Evolutionary conservation across 2,329 filamentous ascomycete genomes (phyloP).

Genomic region (Nemania bipapillata): DNA sequence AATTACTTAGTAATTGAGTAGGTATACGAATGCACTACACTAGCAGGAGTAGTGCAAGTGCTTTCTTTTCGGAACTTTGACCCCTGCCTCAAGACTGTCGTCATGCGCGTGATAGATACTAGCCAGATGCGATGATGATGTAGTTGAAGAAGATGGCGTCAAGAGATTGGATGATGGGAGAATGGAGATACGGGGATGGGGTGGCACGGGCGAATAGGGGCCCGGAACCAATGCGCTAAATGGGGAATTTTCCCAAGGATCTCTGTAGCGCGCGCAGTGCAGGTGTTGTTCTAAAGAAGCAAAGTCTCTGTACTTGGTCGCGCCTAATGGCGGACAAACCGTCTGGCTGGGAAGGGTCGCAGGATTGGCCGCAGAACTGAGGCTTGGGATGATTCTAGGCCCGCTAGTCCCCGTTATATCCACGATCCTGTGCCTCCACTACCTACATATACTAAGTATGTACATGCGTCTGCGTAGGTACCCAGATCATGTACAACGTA

Average conservation of each 20-base stretch:
- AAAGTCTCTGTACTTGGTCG: conserved; percentile 34
- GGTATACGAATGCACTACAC: conserved; percentile 28
- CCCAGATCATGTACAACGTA: not conserved
- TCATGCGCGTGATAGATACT: conserved; percentile 35
- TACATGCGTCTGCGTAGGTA: too few relatives aligned
- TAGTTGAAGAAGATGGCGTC: conserved; percentile 9
- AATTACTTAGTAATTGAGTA: too few relatives aligned
- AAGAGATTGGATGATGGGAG: conserved; percentile 4
- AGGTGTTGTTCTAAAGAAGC: conserved; percentile 48
- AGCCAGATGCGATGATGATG: conserved; percentile 24
- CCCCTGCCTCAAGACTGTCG: conserved; percentile 28
- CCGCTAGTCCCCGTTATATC: conserved; percentile 33
- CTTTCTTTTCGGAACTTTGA: conserved; percentile 9
- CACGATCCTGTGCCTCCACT: not conserved
- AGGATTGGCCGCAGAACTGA: conserved; percentile 52
- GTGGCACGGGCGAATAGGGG: conserved; percentile 29
- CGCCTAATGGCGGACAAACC: conserved; percentile 48
- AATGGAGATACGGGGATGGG: conserved; percentile 32
- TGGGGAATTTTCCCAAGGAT: conserved; percentile 33
- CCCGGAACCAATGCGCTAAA: conserved; percentile 31
- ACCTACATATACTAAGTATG: not conserved
- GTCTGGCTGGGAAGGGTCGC: conserved; percentile 50
- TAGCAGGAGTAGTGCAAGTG: not conserved
- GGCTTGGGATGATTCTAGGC: conserved; percentile 48
- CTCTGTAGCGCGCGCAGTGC: conserved; percentile 16